These are phyloP conservation scores for Angomonas deanei DNA, from an alignment of 208 protist species.

Conservation along the genomic window DNA sequence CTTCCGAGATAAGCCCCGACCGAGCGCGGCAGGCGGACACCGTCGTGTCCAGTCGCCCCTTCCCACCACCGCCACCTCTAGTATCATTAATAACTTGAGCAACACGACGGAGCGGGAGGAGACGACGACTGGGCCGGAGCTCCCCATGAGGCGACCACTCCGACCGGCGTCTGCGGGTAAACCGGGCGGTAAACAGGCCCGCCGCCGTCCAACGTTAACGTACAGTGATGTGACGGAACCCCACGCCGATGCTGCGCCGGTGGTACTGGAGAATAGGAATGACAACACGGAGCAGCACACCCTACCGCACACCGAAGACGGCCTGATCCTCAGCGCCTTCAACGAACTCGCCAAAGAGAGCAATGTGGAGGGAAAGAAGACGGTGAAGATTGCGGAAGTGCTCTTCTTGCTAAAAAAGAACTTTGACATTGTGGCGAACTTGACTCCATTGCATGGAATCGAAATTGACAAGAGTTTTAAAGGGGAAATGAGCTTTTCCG, in stretches of 20 bases:
- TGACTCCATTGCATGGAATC: conserved; percentile 18
- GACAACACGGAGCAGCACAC: too few species aligned
- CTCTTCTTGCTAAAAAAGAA: conserved; percentile 10
- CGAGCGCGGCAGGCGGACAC: background rate
- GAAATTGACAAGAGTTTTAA: conserved; percentile 18
- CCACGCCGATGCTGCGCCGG: too few species aligned
- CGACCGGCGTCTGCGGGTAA: too few species aligned
- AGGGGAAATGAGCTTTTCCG: conserved; percentile 19
- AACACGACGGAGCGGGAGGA: background rate
- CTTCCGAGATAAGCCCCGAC: background rate
- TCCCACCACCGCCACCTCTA: background rate
- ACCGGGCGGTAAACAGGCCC: too few species aligned
- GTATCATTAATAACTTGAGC: background rate
- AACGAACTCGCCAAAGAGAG: background rate
- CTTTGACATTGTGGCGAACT: conserved; percentile 18
- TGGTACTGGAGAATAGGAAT: too few species aligned
- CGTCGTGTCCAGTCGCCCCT: background rate
- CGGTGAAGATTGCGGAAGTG: conserved; percentile 17
- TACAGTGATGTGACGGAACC: too few species aligned
- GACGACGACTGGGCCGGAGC: background rate
- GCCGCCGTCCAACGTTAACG: too few species aligned
- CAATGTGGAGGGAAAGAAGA: background rate
- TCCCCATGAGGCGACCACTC: background rate
- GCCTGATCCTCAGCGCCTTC: background rate
- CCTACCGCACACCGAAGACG: too few species aligned